Percentiles rank a stretch among this genome's conserved stretches.
phyloP scores from a whole-genome alignment of 441 rosid species.

The Raphanus hybrid region DNA sequence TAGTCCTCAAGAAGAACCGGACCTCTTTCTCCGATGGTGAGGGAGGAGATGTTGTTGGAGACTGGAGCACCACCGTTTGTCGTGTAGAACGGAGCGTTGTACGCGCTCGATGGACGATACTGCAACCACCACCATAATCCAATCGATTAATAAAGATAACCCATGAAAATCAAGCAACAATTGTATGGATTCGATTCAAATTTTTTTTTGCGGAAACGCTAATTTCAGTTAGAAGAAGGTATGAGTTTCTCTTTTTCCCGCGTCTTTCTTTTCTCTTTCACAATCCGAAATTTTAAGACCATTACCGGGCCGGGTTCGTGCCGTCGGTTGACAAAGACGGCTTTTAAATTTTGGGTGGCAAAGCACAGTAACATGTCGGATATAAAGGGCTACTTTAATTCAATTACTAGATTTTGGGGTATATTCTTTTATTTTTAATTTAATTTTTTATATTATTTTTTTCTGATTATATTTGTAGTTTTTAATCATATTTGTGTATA shows the following conservation, averaged over 20 bases:
- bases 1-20: constrained; percentile 85
- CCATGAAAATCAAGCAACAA: not conserved
- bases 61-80: constrained; percentile 89
- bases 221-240: not conserved
- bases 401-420: no score
- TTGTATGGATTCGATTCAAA: not conserved
- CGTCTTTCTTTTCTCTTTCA: no score
- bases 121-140: constrained; percentile 46
- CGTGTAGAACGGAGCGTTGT: constrained; percentile 71
- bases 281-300: no score
- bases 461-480: no score
- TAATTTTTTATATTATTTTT: no score
- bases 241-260: no score
- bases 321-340: not conserved
- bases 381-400: not conserved
- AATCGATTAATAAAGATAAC: not conserved
- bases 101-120: constrained; percentile 82
- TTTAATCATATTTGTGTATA: no score
- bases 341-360: not conserved
- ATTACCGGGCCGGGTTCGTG: not conserved
- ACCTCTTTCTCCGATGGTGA: constrained; percentile 90
- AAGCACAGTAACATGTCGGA: constrained; percentile 22
- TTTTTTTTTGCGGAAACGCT: not conserved
- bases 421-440: no score
- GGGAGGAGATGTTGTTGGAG: constrained; percentile 80